These are phyloP conservation scores for Kodamaea laetipori DNA, from an alignment of 805 yeast genomes.

Conservation along the genomic window DNA sequence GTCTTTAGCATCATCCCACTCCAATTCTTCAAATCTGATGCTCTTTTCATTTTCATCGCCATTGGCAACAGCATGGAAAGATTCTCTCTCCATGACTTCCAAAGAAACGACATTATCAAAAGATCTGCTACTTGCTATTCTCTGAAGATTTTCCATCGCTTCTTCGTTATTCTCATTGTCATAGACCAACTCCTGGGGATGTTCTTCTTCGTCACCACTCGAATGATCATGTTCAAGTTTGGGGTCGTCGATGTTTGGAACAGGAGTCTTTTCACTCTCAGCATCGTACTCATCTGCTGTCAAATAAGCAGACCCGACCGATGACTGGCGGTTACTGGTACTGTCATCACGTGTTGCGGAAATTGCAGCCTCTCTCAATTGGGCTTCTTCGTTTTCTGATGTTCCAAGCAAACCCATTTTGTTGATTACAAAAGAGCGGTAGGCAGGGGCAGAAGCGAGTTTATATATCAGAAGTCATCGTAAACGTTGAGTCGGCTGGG, in stretches of 20 bases:
- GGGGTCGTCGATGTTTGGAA: neutral
- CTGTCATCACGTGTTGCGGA: slow-evolving; percentile 10
- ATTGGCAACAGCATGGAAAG: neutral
- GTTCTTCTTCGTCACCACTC: neutral
- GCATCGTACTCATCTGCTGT: slow-evolving; percentile 33
- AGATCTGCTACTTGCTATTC: slow-evolving; percentile 21
- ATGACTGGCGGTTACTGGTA: slow-evolving; percentile 15
- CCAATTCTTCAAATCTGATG: slow-evolving; percentile 24
- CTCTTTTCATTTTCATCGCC: neutral
- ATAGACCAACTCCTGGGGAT: neutral
- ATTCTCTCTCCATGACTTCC: slow-evolving; percentile 15
- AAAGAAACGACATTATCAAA: slow-evolving; percentile 20
- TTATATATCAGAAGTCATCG: too few species aligned
- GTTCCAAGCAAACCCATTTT: slow-evolving; percentile 41
- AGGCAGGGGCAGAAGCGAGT: neutral
- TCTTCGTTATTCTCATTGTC: slow-evolving; percentile 11
- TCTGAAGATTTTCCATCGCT: slow-evolving; percentile 21
- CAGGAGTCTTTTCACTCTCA: neutral
- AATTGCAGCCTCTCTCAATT: slow-evolving; percentile 29
- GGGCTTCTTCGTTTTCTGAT: slow-evolving; percentile 31
- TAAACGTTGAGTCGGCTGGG: too few species aligned
- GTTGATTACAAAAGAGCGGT: neutral
- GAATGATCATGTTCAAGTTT: neutral
- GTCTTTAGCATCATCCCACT: slow-evolving; percentile 67
- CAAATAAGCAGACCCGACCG: slow-evolving; percentile 32